Percentiles rank a stretch among this genome's conserved stretches.
These are phyloP conservation scores for Camptophora hylomeconis DNA, from an alignment of 2,329 filamentous ascomycete genomes.

Conservation along the genomic window DNA sequence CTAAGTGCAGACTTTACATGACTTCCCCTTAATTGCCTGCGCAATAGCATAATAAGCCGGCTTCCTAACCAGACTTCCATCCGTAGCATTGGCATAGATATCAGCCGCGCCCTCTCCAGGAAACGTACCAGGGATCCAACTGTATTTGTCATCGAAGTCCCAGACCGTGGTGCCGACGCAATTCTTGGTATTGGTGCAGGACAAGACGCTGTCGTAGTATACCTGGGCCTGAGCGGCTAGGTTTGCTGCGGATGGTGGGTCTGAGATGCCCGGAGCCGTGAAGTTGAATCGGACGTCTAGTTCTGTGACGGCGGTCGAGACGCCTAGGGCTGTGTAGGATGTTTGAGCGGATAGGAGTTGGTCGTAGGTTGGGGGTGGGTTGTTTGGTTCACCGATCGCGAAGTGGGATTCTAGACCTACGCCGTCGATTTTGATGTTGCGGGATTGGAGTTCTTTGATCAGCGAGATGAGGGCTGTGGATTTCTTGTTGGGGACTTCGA, in stretches of 20 bases:
- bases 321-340: constrained; percentile 24
- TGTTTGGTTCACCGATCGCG: constrained; percentile 23
- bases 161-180: constrained; percentile 27
- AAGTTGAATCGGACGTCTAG: constrained; percentile 36
- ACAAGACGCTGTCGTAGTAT: constrained; percentile 20
- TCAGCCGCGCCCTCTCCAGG: constrained; percentile 29
- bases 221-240: constrained; percentile 22
- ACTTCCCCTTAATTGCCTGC: constrained; percentile 15
- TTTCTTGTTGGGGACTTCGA: constrained; percentile 27
- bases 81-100: constrained; percentile 29
- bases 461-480: constrained; percentile 23
- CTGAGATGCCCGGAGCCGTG: too few species aligned
- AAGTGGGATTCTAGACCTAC: constrained; percentile 37
- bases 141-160: constrained; percentile 34
- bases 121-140: constrained; percentile 33
- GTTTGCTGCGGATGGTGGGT: constrained; percentile 10
- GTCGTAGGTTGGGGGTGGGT: constrained; percentile 26
- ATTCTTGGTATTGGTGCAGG: constrained; percentile 20
- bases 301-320: constrained; percentile 31
- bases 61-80: too few species aligned
- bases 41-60: constrained; percentile 29
- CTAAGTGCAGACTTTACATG: constrained; percentile 18
- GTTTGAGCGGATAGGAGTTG: constrained; percentile 27
- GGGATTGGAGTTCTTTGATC: constrained; percentile 25
- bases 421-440: constrained; percentile 33